Percentiles rank a stretch among this genome's conserved stretches.
phyloP scores from a whole-genome alignment of 2,329 filamentous ascomycete species.

The Cercospora janseana region DNA sequence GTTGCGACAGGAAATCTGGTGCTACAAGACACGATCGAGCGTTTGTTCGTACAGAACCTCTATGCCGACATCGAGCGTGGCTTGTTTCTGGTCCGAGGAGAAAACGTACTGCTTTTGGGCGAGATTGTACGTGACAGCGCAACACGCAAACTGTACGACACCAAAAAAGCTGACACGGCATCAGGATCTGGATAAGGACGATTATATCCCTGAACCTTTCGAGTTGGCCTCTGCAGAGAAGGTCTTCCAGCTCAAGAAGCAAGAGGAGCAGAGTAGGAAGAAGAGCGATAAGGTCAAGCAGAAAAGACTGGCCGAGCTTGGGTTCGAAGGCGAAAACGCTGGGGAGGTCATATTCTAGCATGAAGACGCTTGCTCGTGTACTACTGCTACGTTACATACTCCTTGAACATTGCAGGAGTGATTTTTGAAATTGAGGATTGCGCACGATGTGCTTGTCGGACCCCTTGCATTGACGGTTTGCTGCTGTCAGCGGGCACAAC shows the following conservation, averaged over 20 bases:
- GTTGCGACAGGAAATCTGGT: slow-evolving; percentile 75
- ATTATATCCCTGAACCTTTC: slow-evolving; percentile 73
- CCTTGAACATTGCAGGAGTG: slow-evolving; percentile 40
- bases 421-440: background rate
- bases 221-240: slow-evolving; percentile 64
- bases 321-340: slow-evolving; percentile 83
- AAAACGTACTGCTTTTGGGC: slow-evolving; percentile 93
- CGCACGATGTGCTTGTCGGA: background rate
- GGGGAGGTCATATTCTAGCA: slow-evolving; percentile 67
- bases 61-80: slow-evolving; percentile 85
- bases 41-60: slow-evolving; percentile 71
- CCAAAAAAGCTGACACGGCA: slow-evolving; percentile 10
- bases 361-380: background rate
- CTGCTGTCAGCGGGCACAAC: background rate
- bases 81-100: slow-evolving; percentile 87
- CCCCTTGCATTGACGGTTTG: background rate
- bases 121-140: slow-evolving; percentile 63
- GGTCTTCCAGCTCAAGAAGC: slow-evolving; percentile 71
- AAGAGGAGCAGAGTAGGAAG: slow-evolving; percentile 68
- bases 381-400: slow-evolving; percentile 32
- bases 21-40: slow-evolving; percentile 86
- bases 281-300: slow-evolving; percentile 68
- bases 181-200: slow-evolving; percentile 87
- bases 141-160: background rate
- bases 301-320: slow-evolving; percentile 70